These are phyloP conservation scores for Phytophthora cactorum DNA, from an alignment of 352 stramenopile genomes.

Conservation along the genomic window DNA sequence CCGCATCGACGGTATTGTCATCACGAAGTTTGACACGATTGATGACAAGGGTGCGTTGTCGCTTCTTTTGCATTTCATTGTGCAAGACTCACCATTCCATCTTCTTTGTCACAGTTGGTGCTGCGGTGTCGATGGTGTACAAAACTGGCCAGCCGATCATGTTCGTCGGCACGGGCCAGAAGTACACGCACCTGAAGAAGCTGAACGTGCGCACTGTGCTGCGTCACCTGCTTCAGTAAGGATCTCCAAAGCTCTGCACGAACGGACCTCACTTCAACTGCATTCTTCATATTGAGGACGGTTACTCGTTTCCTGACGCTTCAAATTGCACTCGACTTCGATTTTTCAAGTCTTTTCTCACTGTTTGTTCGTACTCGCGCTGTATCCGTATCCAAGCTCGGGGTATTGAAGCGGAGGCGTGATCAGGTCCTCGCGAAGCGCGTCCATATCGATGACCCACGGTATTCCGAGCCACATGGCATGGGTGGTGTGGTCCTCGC, in stretches of 20 bases:
- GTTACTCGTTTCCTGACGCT: conserved; percentile 21
- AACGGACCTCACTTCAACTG: conserved; percentile 11
- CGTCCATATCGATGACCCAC: conserved; percentile 48
- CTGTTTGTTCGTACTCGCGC: conserved; percentile 16
- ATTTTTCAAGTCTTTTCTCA: conserved; percentile 10
- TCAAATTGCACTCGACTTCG: conserved; percentile 30
- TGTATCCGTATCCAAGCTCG: conserved; percentile 68
- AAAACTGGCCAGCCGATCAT: conserved; percentile 98
- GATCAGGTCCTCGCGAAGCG: conserved; percentile 40
- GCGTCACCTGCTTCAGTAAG: conserved; percentile 93
- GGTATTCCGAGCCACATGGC: conserved; percentile 60
- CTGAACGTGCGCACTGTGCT: conserved; percentile 97
- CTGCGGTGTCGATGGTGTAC: conserved; percentile 99
- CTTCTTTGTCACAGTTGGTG: conserved; percentile 87
- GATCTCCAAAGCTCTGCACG: conserved; percentile 5
- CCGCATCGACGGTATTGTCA: conserved; percentile 97
- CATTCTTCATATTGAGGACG: conserved; percentile 27
- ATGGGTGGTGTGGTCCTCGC: conserved; percentile 57
- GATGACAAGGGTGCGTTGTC: conserved; percentile 94
- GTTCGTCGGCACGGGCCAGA: conserved; percentile 99
- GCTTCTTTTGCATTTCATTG: not conserved
- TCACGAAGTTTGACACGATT: conserved; percentile 99
- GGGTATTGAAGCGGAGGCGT: conserved; percentile 57
- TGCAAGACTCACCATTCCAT: conserved; percentile 6
- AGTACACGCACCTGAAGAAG: conserved; percentile 99